These are phyloP conservation scores for Coemansia sp. DNA, from an alignment of 192 early-diverging fungal species.

Conservation along the genomic window DNA sequence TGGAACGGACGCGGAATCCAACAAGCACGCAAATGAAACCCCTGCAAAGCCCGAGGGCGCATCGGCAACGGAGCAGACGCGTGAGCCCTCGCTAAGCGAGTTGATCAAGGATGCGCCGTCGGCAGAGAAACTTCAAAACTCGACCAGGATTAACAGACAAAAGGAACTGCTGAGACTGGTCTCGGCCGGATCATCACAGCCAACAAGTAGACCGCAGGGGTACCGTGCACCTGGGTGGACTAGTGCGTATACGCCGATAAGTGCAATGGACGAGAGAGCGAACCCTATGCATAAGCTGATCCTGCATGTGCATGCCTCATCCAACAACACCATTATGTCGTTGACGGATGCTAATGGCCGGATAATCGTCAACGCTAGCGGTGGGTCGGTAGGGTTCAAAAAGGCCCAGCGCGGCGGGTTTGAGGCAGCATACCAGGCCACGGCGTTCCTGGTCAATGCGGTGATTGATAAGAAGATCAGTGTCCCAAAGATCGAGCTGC, in stretches of 20 bases:
- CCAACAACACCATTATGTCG: constrained; percentile 90
- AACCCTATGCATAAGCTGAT: constrained; percentile 42
- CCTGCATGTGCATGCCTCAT: constrained; percentile 53
- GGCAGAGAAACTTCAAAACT: no score
- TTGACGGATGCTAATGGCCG: constrained; percentile 72
- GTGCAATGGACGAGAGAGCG: background rate
- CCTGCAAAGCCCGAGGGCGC: background rate
- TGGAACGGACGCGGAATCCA: background rate
- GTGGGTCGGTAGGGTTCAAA: constrained; percentile 81
- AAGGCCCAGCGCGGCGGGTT: constrained; percentile 85
- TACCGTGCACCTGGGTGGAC: constrained; percentile 16
- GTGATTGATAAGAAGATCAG: constrained; percentile 67
- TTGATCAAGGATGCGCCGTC: no score
- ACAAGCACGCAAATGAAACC: background rate
- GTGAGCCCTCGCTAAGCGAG: background rate
- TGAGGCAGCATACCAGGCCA: constrained; percentile 92
- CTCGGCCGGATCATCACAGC: no score
- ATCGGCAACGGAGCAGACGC: background rate
- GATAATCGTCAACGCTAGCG: constrained; percentile 71
- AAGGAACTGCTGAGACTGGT: no score
- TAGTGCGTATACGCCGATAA: background rate
- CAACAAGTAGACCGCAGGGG: constrained; percentile 1
- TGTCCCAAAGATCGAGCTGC: constrained; percentile 68
- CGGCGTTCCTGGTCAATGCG: constrained; percentile 67
- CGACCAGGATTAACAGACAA: no score